Conservation (phyloP, 345 rosid species). For the Salix suchowensis region DNA sequence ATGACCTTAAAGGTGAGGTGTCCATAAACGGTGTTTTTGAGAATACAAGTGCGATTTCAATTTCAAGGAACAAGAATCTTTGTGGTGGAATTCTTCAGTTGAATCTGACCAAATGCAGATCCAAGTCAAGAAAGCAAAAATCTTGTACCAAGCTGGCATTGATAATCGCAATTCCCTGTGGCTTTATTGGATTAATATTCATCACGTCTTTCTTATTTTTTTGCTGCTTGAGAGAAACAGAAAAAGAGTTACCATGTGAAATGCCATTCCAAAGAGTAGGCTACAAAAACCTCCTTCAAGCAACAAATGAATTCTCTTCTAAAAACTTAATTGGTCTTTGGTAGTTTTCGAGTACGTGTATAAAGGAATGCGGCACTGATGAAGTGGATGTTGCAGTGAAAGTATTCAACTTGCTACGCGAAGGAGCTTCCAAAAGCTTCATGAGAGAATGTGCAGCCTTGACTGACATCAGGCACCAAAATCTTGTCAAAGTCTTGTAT, state of each 20-base stretch:
- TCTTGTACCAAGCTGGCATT: not conserved
- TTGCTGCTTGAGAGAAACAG: too few species aligned
- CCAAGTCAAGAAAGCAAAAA: too few species aligned
- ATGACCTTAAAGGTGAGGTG: too few species aligned
- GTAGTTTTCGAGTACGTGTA: not conserved
- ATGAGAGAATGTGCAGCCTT: not conserved
- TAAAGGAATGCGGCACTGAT: too few species aligned
- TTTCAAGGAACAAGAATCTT: conserved; percentile 4
- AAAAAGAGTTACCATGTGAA: not conserved
- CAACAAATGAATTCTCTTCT: not conserved
- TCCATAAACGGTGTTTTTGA: too few species aligned
- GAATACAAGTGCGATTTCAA: too few species aligned
- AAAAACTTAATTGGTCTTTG: not conserved
- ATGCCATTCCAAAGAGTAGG: not conserved
- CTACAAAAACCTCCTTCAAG: not conserved
- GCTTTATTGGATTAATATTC: not conserved
- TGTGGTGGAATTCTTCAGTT: conserved; percentile 8
- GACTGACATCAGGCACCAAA: not conserved
- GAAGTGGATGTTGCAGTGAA: too few species aligned
- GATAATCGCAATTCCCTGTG: not conserved
- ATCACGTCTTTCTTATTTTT: too few species aligned
- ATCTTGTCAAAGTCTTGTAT: not conserved
- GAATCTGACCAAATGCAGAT: not conserved
- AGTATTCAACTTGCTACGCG: too few species aligned
- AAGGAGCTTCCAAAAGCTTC: too few species aligned